These are phyloP conservation scores for Tuctoria greenei DNA, from an alignment of 176 grass and related monocot species.

Conservation along the genomic window DNA sequence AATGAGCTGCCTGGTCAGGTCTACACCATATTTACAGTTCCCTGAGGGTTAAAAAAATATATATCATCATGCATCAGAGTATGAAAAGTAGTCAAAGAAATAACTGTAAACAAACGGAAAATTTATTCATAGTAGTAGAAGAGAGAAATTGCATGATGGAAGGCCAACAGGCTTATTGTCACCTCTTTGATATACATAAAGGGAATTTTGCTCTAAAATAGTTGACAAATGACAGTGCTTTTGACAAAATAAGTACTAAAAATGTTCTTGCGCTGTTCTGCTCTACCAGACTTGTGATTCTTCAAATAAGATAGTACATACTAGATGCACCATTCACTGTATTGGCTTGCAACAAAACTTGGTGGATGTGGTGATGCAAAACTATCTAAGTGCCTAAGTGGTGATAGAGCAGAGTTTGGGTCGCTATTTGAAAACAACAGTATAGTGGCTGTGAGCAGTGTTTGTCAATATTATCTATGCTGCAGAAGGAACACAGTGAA, in stretches of 20 bases:
- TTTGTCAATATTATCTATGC: neutral
- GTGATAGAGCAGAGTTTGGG: neutral
- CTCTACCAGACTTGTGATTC: neutral
- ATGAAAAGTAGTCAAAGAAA: slow-evolving; percentile 26
- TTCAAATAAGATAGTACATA: neutral
- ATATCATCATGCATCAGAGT: slow-evolving; percentile 14
- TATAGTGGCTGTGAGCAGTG: neutral
- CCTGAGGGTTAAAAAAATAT: slow-evolving; percentile 44
- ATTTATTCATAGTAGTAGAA: neutral
- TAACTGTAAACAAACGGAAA: slow-evolving; percentile 15
- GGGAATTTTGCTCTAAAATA: neutral
- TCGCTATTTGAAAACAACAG: neutral
- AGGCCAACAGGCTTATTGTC: slow-evolving; percentile 4
- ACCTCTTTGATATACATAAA: neutral
- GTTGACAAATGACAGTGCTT: neutral
- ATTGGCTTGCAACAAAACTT: neutral
- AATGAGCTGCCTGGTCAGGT: slow-evolving; percentile 71
- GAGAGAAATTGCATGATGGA: neutral
- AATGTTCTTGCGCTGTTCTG: neutral
- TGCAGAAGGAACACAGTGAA: neutral
- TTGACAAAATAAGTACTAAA: neutral
- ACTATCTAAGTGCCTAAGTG: neutral
- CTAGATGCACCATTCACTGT: neutral
- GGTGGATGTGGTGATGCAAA: neutral
- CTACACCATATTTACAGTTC: slow-evolving; percentile 83